These are phyloP conservation scores for Boletus rufocinnamomeus DNA, from an alignment of 768 basidiomycete genomes.

Conservation along the genomic window DNA sequence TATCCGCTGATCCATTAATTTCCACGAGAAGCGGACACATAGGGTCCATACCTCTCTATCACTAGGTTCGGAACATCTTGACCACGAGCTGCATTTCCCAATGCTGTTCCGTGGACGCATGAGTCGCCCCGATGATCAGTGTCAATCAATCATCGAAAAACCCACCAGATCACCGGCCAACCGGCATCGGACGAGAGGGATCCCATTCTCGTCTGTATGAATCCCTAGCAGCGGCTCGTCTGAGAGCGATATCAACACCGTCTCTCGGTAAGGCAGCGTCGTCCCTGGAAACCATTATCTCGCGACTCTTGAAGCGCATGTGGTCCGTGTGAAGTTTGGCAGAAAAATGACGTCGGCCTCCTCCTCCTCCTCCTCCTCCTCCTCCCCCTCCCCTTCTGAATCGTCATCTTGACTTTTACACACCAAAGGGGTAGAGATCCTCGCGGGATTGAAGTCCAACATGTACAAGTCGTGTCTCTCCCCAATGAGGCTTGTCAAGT, in stretches of 20 bases:
- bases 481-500: too few species aligned
- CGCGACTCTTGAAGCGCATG: background rate
- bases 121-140: too few species aligned
- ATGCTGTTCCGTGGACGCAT: background rate
- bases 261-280: background rate
- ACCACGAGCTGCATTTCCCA: background rate
- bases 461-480: background rate
- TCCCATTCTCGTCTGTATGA: background rate
- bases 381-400: too few species aligned
- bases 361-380: too few species aligned
- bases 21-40: background rate
- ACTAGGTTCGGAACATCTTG: background rate
- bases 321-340: background rate
- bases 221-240: background rate
- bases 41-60: background rate
- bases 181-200: background rate
- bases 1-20: background rate
- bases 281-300: background rate
- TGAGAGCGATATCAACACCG: background rate
- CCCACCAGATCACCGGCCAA: background rate
- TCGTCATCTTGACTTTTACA: background rate
- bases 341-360: background rate
- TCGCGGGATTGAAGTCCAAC: background rate
- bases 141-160: background rate
- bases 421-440: background rate